phyloP scores from a whole-genome alignment of 345 rosid species.

The Heritiera fomes region DNA sequence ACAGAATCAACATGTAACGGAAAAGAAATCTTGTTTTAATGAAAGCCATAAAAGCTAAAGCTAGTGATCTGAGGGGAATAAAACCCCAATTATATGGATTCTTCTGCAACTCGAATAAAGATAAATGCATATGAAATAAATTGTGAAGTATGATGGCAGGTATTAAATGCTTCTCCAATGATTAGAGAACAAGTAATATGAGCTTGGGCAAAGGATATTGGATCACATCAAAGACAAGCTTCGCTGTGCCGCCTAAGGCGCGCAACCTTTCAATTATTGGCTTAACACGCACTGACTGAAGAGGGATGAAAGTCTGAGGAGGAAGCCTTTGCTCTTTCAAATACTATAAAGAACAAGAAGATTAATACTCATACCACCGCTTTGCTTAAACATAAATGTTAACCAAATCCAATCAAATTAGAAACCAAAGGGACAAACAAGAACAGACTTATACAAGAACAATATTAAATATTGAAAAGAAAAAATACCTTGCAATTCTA shows the following conservation, averaged over 20 bases:
- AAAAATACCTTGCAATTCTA: background rate
- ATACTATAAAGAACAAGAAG: conserved; percentile 62
- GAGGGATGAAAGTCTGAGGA: conserved; percentile 96
- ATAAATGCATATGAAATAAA: conserved; percentile 4
- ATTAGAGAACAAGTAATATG: background rate
- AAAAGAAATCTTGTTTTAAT: background rate
- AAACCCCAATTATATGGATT: background rate
- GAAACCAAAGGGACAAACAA: background rate
- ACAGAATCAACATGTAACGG: background rate
- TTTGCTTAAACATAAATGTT: conserved; percentile 19
- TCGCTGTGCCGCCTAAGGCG: conserved; percentile 79
- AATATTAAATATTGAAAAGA: background rate
- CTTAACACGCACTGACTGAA: conserved; percentile 93
- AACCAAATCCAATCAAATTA: background rate
- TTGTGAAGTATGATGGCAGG: conserved; percentile 3
- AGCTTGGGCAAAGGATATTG: conserved; percentile 71
- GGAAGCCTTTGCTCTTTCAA: conserved; percentile 99
- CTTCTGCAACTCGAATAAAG: background rate
- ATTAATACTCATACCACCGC: conserved; percentile 9
- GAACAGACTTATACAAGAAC: conserved; percentile 2
- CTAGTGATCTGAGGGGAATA: background rate
- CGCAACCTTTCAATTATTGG: conserved; percentile 80
- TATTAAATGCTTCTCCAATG: background rate
- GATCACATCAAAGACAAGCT: conserved; percentile 83
- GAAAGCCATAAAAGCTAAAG: background rate